Conservation (phyloP, 2,329 filamentous ascomycete species). For the Thielaviopsis euricoi region DNA sequence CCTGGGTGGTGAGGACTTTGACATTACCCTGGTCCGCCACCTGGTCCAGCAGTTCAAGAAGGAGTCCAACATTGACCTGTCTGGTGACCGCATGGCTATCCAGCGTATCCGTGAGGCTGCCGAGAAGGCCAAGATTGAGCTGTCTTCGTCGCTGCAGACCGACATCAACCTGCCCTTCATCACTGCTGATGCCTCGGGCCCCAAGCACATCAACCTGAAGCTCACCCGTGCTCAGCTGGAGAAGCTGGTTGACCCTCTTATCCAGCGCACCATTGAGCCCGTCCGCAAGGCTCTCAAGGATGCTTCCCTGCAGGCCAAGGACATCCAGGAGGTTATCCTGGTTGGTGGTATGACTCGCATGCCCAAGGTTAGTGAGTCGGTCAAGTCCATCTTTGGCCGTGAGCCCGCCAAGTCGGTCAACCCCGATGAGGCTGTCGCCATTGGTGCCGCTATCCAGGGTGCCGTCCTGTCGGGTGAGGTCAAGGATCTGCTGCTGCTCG, state of each 20-base stretch:
- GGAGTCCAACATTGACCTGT: slow-evolving; percentile 80
- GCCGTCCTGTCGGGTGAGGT: slow-evolving; percentile 93
- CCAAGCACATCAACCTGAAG: slow-evolving; percentile 97
- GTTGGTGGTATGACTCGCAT: slow-evolving; percentile 99
- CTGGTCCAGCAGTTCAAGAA: slow-evolving; percentile 94
- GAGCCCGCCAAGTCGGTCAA: slow-evolving; percentile 97
- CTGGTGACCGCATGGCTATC: slow-evolving; percentile 89
- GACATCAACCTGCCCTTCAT: slow-evolving; percentile 99
- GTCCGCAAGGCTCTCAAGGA: slow-evolving; percentile 97
- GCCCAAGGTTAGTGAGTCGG: slow-evolving; percentile 92
- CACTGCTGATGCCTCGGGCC: slow-evolving; percentile 84
- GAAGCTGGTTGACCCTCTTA: slow-evolving; percentile 78
- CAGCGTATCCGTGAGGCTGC: slow-evolving; percentile 97
- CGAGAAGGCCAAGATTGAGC: slow-evolving; percentile 98
- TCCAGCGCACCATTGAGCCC: slow-evolving; percentile 72
- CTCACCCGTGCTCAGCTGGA: slow-evolving; percentile 85
- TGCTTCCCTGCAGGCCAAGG: slow-evolving; percentile 75
- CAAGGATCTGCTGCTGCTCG: slow-evolving; percentile 85
- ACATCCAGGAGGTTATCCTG: slow-evolving; percentile 94
- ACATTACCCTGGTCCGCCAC: slow-evolving; percentile 86
- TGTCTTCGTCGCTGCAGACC: slow-evolving; percentile 86
- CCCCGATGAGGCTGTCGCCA: slow-evolving; percentile 94
- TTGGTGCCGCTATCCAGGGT: slow-evolving; percentile 94
- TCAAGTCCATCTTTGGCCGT: slow-evolving; percentile 92
- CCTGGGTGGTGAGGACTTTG: slow-evolving; percentile 95